Conservation (phyloP, 805 yeast genomes). For the Metschnikowia similis region DNA sequence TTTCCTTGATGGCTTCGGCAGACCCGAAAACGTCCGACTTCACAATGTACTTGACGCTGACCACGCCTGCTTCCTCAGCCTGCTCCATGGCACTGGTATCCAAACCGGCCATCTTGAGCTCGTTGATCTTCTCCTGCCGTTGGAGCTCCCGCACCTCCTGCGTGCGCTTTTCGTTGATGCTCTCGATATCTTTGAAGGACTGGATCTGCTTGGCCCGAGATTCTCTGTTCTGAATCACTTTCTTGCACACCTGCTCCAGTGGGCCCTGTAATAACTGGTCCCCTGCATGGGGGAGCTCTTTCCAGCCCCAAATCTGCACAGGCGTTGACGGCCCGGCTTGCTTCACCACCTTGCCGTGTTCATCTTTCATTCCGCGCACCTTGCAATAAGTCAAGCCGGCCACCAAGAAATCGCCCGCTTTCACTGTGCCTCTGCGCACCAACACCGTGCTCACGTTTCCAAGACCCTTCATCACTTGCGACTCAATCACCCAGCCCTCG, state of each 20-base stretch:
- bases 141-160: slow-evolving; percentile 50
- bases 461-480: slow-evolving; percentile 72
- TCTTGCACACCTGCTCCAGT: slow-evolving; percentile 69
- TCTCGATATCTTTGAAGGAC: slow-evolving; percentile 62
- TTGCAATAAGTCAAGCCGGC: slow-evolving; percentile 87
- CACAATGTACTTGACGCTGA: slow-evolving; percentile 50
- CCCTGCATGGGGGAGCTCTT: slow-evolving; percentile 86
- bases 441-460: slow-evolving; percentile 86
- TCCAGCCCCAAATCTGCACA: slow-evolving; percentile 92
- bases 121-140: slow-evolving; percentile 51
- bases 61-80: slow-evolving; percentile 24
- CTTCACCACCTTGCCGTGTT: slow-evolving; percentile 57
- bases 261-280: slow-evolving; percentile 75
- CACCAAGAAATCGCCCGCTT: slow-evolving; percentile 67
- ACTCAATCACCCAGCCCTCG: slow-evolving; percentile 90
- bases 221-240: slow-evolving; percentile 62
- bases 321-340: slow-evolving; percentile 84
- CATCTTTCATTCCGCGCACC: slow-evolving; percentile 74
- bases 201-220: slow-evolving; percentile 49
- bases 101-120: slow-evolving; percentile 59
- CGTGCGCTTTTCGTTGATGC: slow-evolving; percentile 63
- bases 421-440: slow-evolving; percentile 72
- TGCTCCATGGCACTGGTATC: slow-evolving; percentile 41
- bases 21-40: slow-evolving; percentile 95
- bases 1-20: slow-evolving; percentile 85